Evolutionary conservation across 1,139 yeast species (phyloP).

Genomic region (Pneumocystis canis): DNA sequence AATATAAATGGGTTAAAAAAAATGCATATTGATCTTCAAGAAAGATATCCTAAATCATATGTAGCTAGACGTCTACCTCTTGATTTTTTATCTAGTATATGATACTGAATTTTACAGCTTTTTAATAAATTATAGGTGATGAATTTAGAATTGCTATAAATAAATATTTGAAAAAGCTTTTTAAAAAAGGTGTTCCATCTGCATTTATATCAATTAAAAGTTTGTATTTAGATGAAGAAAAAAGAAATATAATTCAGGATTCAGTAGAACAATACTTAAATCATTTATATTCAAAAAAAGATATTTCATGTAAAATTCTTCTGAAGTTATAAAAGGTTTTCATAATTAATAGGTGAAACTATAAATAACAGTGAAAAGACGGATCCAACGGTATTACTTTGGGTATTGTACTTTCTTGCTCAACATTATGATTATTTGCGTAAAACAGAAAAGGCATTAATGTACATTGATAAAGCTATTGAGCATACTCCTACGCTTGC

Average conservation of each 20-base stretch:
- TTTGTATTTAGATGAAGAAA: slow-evolving; percentile 42
- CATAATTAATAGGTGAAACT: neutral
- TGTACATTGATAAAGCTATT: slow-evolving; percentile 49
- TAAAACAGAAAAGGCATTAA: slow-evolving; percentile 35
- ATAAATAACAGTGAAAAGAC: neutral
- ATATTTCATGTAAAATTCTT: neutral
- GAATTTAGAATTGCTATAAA: slow-evolving; percentile 33
- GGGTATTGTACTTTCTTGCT: slow-evolving; percentile 71
- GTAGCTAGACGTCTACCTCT: slow-evolving; percentile 68
- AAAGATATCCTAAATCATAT: slow-evolving; percentile 71
- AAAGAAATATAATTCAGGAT: slow-evolving; percentile 37
- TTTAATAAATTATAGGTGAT: slow-evolving; percentile 39
- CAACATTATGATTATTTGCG: slow-evolving; percentile 56
- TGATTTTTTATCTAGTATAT: slow-evolving; percentile 12
- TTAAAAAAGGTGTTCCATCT: slow-evolving; percentile 78
- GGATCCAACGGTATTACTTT: slow-evolving; percentile 42
- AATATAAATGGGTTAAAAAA: slow-evolving; percentile 6
- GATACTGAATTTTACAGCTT: slow-evolving; percentile 2
- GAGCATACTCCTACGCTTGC: slow-evolving; percentile 58
- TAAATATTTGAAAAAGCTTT: slow-evolving; percentile 43
- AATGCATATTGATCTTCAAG: slow-evolving; percentile 48
- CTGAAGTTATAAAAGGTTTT: neutral
- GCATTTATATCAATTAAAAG: slow-evolving; percentile 77
- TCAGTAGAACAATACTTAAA: slow-evolving; percentile 39
- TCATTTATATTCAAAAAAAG: slow-evolving; percentile 2